Evolutionary conservation across 176 grass and related monocot genomes (phyloP).

Genomic region (Rhynchospora tenuis): DNA sequence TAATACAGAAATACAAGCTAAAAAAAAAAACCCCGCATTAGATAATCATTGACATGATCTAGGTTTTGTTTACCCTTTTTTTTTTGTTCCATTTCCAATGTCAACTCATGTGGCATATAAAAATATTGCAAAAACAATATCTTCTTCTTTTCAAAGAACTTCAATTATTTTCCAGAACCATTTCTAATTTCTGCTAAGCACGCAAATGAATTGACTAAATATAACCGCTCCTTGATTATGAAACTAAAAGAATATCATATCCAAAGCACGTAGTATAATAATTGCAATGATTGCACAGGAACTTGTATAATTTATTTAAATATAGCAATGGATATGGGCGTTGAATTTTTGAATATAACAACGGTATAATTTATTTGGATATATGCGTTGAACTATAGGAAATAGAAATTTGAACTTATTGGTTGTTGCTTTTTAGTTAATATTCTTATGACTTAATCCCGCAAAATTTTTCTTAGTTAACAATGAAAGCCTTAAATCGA

Average conservation of each 20-base stretch:
- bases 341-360: too few relatives aligned
- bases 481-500: background rate
- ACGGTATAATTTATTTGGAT: too few relatives aligned
- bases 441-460: background rate
- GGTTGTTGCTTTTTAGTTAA: background rate
- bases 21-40: background rate
- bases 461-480: background rate
- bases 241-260: background rate
- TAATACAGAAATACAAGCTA: background rate
- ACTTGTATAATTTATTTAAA: background rate
- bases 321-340: background rate
- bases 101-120: background rate
- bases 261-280: background rate
- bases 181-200: background rate
- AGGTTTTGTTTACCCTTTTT: background rate
- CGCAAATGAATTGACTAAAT: slow-evolving; percentile 7
- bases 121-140: background rate
- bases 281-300: slow-evolving; percentile 6
- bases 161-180: background rate
- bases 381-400: background rate
- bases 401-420: background rate
- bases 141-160: background rate
- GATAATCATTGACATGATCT: background rate
- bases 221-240: background rate
- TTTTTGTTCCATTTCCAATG: slow-evolving; percentile 1